Evolutionary conservation across 2,329 filamentous ascomycete genomes (phyloP), one percentile per base, ranked within the genome.

Genomic region (Cytospora piceicola): DNA sequence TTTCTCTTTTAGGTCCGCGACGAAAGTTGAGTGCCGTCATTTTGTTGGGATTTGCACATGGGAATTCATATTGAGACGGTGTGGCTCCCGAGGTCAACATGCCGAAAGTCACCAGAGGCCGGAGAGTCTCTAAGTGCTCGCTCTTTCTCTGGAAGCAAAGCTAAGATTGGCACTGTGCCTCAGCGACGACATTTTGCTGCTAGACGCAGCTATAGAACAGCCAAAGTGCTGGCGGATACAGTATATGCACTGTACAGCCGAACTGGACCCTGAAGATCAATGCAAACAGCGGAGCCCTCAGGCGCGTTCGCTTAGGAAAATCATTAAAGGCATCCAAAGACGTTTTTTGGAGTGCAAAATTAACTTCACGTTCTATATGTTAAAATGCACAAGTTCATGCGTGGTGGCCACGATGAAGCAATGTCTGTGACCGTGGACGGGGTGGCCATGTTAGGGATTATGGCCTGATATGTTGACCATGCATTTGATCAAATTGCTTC

Each of bases 1-100:
- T 63, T 42, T 22, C n/a, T 24, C 6, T 49, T 7, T 49, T 8
- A 12, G 9, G 20, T 24, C 9, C 42, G 17, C 46, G 3, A 5
- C n/a, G n/a, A 49, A 12, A 24, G 46, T 49, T 24, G 46, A 57
- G 17, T 51, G 34, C 57, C 20, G 24, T 30, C 27, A 24, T 55
- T 64, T 67, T 66, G 66, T 67, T 67, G 65, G 65, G 58, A 64
- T 24, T 61, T 39, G 34, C 59, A 63, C 66, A 63, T 68, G 56
- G 17, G 29, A 61, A 36, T 63, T 52, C 36, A 54, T 56, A 39
- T 24, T 20, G 22, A 11, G 42, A 22, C 17, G 58, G 54, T 46
- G 36, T 39, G 59, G 46, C 63, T 54, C 46, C 65, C 65, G 65
- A 67, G 61, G 65, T 65, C 65, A 65, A 67, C 65, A 62, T 49